A percentile compares a stretch with the other conserved stretches of the same genome.
phyloP scores from a whole-genome alignment of 495 filamentous ascomycete species.

The Elaphomyces granulatus region DNA sequence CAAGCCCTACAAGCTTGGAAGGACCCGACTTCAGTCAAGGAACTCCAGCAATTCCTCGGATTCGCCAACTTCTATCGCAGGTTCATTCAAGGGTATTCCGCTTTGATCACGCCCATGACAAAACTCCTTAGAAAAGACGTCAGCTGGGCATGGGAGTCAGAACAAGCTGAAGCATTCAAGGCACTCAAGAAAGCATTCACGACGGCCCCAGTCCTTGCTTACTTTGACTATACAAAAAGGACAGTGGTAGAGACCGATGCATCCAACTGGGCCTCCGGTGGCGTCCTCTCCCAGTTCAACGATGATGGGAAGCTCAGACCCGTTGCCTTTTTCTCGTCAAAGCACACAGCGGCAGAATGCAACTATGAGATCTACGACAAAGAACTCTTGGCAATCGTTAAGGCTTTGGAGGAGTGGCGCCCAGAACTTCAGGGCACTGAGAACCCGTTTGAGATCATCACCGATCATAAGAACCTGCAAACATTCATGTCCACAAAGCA shows the following conservation, averaged over 20 bases:
- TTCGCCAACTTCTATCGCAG: conserved; percentile 1
- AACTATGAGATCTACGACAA: conserved; percentile 21
- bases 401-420: conserved; percentile 13
- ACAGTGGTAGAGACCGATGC: conserved; percentile 9
- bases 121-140: neutral
- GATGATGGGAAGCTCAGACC: conserved; percentile 1
- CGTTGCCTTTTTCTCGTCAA: conserved; percentile 15
- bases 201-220: conserved; percentile 3
- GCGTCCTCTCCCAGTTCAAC: conserved; percentile 5
- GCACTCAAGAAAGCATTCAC: conserved; percentile 3
- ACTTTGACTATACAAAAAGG: conserved; percentile 4
- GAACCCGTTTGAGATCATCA: conserved; percentile 4
- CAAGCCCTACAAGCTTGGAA: too few species aligned
- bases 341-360: conserved; percentile 5
- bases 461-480: conserved; percentile 14
- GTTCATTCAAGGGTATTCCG: conserved; percentile 1
- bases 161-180: neutral
- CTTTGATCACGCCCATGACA: neutral
- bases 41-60: conserved; percentile 1
- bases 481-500: conserved; percentile 14
- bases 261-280: conserved; percentile 5
- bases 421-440: conserved; percentile 7
- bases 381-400: conserved; percentile 10
- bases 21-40: neutral
- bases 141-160: neutral